phyloP scores from a whole-genome alignment of 2,329 filamentous ascomycete species.

The Cladophialophora carrionii region DNA sequence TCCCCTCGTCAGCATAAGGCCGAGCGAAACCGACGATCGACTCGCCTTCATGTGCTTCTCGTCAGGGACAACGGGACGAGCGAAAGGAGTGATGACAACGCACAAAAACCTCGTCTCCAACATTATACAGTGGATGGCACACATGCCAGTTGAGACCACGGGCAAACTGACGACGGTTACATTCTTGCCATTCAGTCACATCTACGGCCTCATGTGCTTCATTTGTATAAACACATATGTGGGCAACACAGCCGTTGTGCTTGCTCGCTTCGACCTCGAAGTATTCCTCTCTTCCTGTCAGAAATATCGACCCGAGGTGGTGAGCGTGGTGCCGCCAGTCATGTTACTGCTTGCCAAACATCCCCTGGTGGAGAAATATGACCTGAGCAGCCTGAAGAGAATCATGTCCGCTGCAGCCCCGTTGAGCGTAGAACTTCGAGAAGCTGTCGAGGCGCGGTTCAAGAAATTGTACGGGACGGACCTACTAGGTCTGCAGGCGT shows the following conservation, averaged over 20 bases:
- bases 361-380: slow-evolving; percentile 65
- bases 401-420: slow-evolving; percentile 72
- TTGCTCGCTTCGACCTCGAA: slow-evolving; percentile 75
- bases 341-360: slow-evolving; percentile 74
- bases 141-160: slow-evolving; percentile 51
- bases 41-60: slow-evolving; percentile 74
- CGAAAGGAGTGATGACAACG: slow-evolving; percentile 80
- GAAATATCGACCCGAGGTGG: slow-evolving; percentile 67
- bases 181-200: slow-evolving; percentile 78
- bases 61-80: slow-evolving; percentile 72
- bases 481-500: slow-evolving; percentile 61
- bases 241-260: slow-evolving; percentile 71
- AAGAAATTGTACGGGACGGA: slow-evolving; percentile 56
- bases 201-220: slow-evolving; percentile 72
- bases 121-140: slow-evolving; percentile 28
- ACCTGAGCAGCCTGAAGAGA: slow-evolving; percentile 66
- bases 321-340: slow-evolving; percentile 74
- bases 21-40: slow-evolving; percentile 42
- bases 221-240: slow-evolving; percentile 61
- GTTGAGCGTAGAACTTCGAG: slow-evolving; percentile 58
- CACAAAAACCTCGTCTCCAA: slow-evolving; percentile 77
- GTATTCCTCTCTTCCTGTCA: slow-evolving; percentile 70
- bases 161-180: slow-evolving; percentile 47
- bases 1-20: slow-evolving; percentile 62
- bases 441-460: slow-evolving; percentile 53